Evolutionary conservation across 495 filamentous ascomycete species (phyloP).

Genomic region (Xylaria palmicola): DNA sequence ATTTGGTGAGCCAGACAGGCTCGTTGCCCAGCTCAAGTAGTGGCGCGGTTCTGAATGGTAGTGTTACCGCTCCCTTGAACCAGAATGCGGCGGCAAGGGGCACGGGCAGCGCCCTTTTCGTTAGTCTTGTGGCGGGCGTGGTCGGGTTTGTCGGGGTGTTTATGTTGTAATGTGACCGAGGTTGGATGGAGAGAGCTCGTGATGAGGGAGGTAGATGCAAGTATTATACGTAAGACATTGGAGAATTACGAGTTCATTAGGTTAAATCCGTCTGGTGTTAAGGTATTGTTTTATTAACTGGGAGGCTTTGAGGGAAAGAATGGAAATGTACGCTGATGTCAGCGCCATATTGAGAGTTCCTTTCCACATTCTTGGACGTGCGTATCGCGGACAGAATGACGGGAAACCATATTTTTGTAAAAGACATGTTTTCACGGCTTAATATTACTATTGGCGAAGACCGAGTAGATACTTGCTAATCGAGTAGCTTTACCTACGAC

Average conservation of each 20-base stretch:
- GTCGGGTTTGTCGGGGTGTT: background rate
- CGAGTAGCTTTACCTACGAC: background rate
- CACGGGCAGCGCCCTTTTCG: background rate
- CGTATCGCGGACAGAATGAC: no score
- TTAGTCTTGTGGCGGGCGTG: background rate
- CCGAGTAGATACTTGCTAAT: background rate
- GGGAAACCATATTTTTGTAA: background rate
- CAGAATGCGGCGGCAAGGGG: constrained; percentile 1
- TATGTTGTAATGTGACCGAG: background rate
- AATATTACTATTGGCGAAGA: constrained; percentile 1
- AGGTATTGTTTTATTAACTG: background rate
- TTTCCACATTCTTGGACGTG: background rate
- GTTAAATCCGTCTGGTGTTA: no score
- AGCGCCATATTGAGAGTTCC: background rate
- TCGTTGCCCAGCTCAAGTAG: background rate
- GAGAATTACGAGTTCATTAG: background rate
- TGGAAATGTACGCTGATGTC: background rate
- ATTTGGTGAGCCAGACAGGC: background rate
- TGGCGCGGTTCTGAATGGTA: background rate
- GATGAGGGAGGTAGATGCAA: background rate
- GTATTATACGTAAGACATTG: no score
- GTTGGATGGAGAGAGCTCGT: background rate
- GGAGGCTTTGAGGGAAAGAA: background rate
- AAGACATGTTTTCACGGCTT: background rate
- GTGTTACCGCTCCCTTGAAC: background rate